Percentiles rank a stretch among this genome's conserved stretches.
These are phyloP conservation scores for Glycine latifolia DNA, from an alignment of 306 rosid species.

Conservation along the genomic window DNA sequence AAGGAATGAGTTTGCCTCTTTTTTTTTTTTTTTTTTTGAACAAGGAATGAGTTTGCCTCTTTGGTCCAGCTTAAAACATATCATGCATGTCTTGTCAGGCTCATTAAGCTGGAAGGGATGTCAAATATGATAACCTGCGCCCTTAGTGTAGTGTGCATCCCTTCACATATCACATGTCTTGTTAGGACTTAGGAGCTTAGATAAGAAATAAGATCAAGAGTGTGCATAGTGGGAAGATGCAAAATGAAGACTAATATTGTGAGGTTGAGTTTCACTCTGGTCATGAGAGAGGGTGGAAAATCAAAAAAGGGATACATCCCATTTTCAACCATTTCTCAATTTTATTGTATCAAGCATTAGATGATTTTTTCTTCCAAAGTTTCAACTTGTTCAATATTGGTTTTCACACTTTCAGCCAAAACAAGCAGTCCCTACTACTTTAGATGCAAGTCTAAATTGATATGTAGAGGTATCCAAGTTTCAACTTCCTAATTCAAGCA, in stretches of 20 bases:
- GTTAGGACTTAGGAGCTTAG: constrained; percentile 31
- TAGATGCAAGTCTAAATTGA: constrained; percentile 13
- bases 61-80: constrained; percentile 40
- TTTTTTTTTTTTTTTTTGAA: not conserved
- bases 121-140: constrained; percentile 23
- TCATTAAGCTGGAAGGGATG: constrained; percentile 34
- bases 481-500: constrained; percentile 7
- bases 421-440: not conserved
- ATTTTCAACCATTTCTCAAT: not conserved
- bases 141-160: constrained; percentile 37
- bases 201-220: constrained; percentile 9
- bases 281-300: constrained; percentile 24
- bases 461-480: not conserved
- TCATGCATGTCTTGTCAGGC: constrained; percentile 23
- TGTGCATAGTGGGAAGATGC: not conserved
- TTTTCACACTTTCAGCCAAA: constrained; percentile 4
- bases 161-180: constrained; percentile 42
- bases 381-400: not conserved
- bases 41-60: constrained; percentile 31
- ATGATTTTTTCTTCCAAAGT: not conserved
- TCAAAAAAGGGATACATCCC: not conserved
- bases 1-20: constrained; percentile 32
- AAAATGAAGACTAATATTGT: constrained; percentile 6
- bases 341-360: constrained; percentile 7
- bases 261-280: constrained; percentile 17